Percentiles rank a stretch among this genome's conserved stretches.
Conservation (phyloP, 2,329 filamentous ascomycete genomes). For the Sporothrix variecibatus region DNA sequence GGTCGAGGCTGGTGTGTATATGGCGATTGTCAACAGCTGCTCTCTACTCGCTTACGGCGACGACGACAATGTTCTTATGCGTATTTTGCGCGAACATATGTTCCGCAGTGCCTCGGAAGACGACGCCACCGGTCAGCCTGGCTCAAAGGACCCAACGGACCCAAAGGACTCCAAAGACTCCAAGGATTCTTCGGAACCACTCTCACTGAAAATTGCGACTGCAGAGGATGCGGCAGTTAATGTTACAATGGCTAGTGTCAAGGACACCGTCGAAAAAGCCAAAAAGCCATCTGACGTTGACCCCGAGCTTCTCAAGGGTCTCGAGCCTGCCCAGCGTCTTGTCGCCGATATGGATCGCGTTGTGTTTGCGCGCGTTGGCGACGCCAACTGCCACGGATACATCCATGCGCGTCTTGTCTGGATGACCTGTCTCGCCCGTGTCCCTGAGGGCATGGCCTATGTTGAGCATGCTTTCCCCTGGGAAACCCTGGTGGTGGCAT, state of each 20-base stretch:
- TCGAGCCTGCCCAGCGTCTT: slow-evolving; percentile 34
- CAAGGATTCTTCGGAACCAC: slow-evolving; percentile 17
- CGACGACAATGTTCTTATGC: slow-evolving; percentile 51
- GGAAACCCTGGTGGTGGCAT: slow-evolving; percentile 41
- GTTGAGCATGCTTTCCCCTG: slow-evolving; percentile 48
- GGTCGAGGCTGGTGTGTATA: slow-evolving; percentile 56
- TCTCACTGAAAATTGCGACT: slow-evolving; percentile 10
- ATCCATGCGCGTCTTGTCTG: slow-evolving; percentile 65
- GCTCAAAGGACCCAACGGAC: slow-evolving; percentile 22
- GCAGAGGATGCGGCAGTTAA: background rate
- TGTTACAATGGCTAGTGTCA: background rate
- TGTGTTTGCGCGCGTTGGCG: slow-evolving; percentile 54
- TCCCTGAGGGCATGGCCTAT: slow-evolving; percentile 45
- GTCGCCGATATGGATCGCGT: slow-evolving; percentile 48
- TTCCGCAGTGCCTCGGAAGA: slow-evolving; percentile 29
- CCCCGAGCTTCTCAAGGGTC: background rate
- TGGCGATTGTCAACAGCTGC: slow-evolving; percentile 59
- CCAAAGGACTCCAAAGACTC: too few relatives aligned
- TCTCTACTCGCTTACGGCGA: slow-evolving; percentile 56
- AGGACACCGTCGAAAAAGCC: background rate
- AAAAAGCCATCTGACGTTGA: background rate
- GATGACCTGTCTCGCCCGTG: slow-evolving; percentile 49
- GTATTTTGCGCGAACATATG: slow-evolving; percentile 27
- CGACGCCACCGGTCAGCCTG: background rate
- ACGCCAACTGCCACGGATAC: slow-evolving; percentile 62